Conservation (phyloP, 192 early-diverging fungal species). For the Umbelopsis sp. region DNA sequence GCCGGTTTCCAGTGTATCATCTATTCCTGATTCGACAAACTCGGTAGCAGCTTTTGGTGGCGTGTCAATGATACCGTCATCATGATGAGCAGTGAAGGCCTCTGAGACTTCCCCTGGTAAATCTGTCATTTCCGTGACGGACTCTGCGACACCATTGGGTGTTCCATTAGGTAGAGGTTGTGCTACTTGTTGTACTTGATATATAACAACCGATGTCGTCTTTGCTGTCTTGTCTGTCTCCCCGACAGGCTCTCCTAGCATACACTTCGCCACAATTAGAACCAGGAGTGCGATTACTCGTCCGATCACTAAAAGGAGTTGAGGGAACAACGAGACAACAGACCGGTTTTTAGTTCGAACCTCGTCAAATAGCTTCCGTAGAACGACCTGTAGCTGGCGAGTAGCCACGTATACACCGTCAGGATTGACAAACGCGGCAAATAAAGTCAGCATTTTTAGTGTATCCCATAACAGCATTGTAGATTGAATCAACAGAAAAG, state of each 20-base stretch:
- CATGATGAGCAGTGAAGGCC: background rate
- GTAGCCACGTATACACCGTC: background rate
- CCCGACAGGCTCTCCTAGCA: background rate
- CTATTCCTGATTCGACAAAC: background rate
- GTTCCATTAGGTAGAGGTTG: background rate
- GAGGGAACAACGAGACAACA: background rate
- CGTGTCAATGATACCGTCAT: background rate
- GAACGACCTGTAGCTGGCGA: background rate
- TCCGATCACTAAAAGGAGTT: background rate
- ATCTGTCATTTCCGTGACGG: background rate
- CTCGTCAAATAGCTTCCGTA: background rate
- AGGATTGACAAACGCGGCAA: background rate
- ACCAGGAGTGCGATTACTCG: background rate
- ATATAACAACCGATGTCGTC: background rate
- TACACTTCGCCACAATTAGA: background rate
- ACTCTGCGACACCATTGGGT: background rate
- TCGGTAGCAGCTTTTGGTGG: background rate
- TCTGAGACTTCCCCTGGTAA: background rate
- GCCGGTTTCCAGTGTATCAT: background rate
- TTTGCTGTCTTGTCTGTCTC: background rate
- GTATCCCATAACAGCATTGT: background rate
- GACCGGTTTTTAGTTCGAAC: background rate
- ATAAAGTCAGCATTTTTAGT: background rate
- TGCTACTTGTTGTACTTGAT: background rate
- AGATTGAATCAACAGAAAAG: background rate